phyloP scores from a whole-genome alignment of 345 rosid species.

The Passiflora organensis region DNA sequence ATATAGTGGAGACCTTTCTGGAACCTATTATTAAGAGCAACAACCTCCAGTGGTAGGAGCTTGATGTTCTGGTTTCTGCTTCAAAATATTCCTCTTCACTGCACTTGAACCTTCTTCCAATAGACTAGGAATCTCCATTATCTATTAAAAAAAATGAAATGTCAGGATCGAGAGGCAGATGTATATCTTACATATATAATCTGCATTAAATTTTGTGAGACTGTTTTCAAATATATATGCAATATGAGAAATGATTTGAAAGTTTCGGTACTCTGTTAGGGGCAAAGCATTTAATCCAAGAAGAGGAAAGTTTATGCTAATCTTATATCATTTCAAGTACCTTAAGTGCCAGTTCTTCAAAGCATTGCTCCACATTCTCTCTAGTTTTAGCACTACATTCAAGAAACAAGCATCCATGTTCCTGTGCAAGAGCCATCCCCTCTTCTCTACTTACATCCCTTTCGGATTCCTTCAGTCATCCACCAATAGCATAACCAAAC shows the following conservation, averaged over 20 bases:
- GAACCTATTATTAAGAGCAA: constrained; percentile 33
- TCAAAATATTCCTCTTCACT: constrained; percentile 64
- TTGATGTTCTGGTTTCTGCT: constrained; percentile 59
- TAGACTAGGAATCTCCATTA: constrained; percentile 92
- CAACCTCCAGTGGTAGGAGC: constrained; percentile 35
- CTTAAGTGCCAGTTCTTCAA: constrained; percentile 80
- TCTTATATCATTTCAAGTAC: too few relatives aligned
- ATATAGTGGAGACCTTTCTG: not conserved
- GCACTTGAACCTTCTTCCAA: constrained; percentile 78
- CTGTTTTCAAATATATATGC: too few relatives aligned
- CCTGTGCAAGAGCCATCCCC: constrained; percentile 71
- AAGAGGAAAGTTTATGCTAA: too few relatives aligned
- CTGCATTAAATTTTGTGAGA: too few relatives aligned
- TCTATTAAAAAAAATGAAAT: constrained; percentile 31
- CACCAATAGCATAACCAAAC: not conserved
- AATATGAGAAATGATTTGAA: too few relatives aligned
- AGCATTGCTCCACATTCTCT: constrained; percentile 82
- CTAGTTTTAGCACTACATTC: constrained; percentile 95
- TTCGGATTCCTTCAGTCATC: constrained; percentile 65
- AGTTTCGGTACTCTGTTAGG: too few relatives aligned
- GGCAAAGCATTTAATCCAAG: too few relatives aligned
- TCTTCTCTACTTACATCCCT: constrained; percentile 84
- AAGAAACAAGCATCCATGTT: constrained; percentile 61
- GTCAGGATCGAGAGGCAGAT: too few relatives aligned
- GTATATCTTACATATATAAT: too few relatives aligned